A percentile compares a stretch with the other conserved stretches of the same genome.
These are phyloP conservation scores for Usnea hakonensis DNA, from an alignment of 495 filamentous ascomycete genomes.

Conservation along the genomic window DNA sequence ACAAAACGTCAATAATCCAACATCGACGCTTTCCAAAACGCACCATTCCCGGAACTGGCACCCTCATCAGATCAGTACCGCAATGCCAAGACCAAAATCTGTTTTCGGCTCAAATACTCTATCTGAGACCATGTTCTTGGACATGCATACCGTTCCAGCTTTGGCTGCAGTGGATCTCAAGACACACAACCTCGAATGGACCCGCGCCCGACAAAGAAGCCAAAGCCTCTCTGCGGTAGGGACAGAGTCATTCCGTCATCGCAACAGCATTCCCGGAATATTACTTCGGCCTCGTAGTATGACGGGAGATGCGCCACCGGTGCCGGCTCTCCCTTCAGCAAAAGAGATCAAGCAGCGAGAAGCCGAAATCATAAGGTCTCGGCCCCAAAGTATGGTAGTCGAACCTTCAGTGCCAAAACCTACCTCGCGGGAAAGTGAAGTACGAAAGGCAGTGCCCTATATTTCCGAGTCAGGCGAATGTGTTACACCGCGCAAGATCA, in stretches of 20 bases:
- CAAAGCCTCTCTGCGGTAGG: slow-evolving; percentile 9
- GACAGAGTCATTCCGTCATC: slow-evolving; percentile 17
- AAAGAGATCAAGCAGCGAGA: slow-evolving; percentile 12
- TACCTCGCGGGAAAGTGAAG: neutral
- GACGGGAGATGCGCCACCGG: slow-evolving; percentile 18
- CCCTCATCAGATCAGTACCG: slow-evolving; percentile 32
- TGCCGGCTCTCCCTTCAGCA: slow-evolving; percentile 23
- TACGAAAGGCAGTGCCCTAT: neutral
- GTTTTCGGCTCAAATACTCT: slow-evolving; percentile 17
- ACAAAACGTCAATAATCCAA: too few relatives aligned
- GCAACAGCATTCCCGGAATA: slow-evolving; percentile 22
- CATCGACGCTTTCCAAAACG: slow-evolving; percentile 10
- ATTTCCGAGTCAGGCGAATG: neutral
- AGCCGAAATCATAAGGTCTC: slow-evolving; percentile 8
- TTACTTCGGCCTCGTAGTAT: slow-evolving; percentile 20
- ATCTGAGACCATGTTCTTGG: slow-evolving; percentile 5
- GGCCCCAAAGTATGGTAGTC: slow-evolving; percentile 11
- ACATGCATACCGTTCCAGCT: slow-evolving; percentile 4
- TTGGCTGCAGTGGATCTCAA: slow-evolving; percentile 8
- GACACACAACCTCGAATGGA: slow-evolving; percentile 24
- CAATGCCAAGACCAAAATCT: slow-evolving; percentile 13
- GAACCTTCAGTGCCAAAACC: neutral
- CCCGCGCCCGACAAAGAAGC: slow-evolving; percentile 30
- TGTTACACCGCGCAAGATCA: neutral
- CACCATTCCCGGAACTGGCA: slow-evolving; percentile 8